Evolutionary conservation across 176 grass and related monocot genomes (phyloP), one percentile per base, ranked within the genome.

Genomic region (Rhynchospora tenuis): DNA sequence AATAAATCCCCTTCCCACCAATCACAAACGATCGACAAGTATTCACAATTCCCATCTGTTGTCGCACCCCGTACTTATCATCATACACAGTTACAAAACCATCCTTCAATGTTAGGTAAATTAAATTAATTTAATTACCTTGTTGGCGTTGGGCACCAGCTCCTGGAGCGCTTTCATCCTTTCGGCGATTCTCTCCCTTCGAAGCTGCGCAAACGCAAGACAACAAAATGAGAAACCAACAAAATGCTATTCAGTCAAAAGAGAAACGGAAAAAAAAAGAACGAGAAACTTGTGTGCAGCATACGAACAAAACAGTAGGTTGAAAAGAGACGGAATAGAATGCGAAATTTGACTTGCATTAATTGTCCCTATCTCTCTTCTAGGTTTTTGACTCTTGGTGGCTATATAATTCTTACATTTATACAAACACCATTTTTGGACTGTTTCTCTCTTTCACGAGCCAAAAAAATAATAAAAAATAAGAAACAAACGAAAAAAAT

Each of bases 121-220:
- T 38, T 38, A 38, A 38, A 38, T 38, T 38, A 38, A 38, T 62
- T 75, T 56, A 63, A 51, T 42, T 68, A 98, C 95, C 92, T 95
- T 98, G 83, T 98, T 98, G 67, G 92, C 89, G 63, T 85, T 95
- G 26, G 95, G 92, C 20, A 98, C 92, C 82, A 98, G 61, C 88
- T 95, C 95, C 83, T 95, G 92, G 59, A 98, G 92, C 33, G 92
- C 92, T 79, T 95, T 98, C 95, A 98, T 98, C 91, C 95, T 89
- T 79, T 98, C 95, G 13, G 95, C 95, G 78, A 98, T 98, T 90
- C 92, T 93, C 75, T 98, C 95, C 87, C 95, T 95, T 45, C 95
- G 79, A 61, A 98, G 95, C 95, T 98, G 90, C 90, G 71, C 78
- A 78, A 66, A 58, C 60, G 14, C 73, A 78, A 59, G 57, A 42